Percentiles rank a stretch among this genome's conserved stretches.
These are phyloP conservation scores for Polyplosphaeria fusca DNA, from an alignment of 495 filamentous ascomycete genomes.

Conservation along the genomic window DNA sequence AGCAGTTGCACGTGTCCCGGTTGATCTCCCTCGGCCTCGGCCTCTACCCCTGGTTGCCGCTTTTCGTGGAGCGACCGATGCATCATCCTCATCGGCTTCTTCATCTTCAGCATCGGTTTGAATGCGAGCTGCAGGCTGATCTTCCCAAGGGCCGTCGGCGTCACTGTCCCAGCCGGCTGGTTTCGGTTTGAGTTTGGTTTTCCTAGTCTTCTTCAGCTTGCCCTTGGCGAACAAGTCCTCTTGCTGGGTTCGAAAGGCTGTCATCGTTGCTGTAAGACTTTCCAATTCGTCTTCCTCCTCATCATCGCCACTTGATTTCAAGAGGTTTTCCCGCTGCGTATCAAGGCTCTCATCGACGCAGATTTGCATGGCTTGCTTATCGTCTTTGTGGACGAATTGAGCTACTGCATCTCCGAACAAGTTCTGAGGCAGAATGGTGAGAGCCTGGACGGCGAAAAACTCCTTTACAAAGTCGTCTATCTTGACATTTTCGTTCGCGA, in stretches of 20 bases:
- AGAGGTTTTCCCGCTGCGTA: conserved; percentile 71
- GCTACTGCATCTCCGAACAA: conserved; percentile 89
- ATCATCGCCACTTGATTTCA: conserved; percentile 61
- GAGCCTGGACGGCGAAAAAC: conserved; percentile 74
- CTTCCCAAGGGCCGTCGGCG: conserved; percentile 78
- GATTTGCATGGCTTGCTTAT: conserved; percentile 85
- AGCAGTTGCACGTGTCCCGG: conserved; percentile 43
- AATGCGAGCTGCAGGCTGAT: conserved; percentile 68
- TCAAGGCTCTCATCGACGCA: conserved; percentile 80
- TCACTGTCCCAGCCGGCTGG: conserved; percentile 86
- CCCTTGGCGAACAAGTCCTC: conserved; percentile 63
- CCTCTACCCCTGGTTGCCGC: conserved; percentile 50
- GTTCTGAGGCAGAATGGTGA: conserved; percentile 87
- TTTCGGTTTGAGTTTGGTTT: conserved; percentile 66
- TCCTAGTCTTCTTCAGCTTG: conserved; percentile 55
- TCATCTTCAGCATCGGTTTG: conserved; percentile 55
- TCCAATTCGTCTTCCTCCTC: conserved; percentile 46
- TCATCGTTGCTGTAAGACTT: conserved; percentile 29
- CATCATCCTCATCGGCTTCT: conserved; percentile 49
- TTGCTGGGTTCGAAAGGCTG: conserved; percentile 18
- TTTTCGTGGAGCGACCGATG: conserved; percentile 33
- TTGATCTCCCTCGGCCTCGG: conserved; percentile 43
- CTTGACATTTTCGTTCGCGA: conserved; percentile 71
- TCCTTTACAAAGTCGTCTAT: conserved; percentile 85
- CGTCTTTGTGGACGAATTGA: conserved; percentile 92